phyloP scores from a whole-genome alignment of 2,329 filamentous ascomycete species.

The Pseudogymnoascus sp. region DNA sequence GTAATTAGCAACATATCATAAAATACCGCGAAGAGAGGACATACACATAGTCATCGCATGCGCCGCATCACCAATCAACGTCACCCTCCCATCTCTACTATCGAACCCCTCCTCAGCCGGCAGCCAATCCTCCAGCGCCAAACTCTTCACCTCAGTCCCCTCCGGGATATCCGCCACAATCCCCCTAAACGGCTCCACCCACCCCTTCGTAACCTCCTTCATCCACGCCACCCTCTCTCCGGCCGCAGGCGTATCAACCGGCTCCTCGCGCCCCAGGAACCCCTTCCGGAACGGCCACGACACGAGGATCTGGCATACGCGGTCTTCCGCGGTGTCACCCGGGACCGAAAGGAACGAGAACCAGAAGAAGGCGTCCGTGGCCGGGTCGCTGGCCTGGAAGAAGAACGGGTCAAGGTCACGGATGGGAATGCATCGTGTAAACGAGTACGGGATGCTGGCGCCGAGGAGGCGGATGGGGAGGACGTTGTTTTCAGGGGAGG shows the following conservation, averaged over 20 bases:
- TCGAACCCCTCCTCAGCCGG: conserved; percentile 33
- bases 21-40: conserved; percentile 18
- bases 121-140: conserved; percentile 43
- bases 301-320: conserved; percentile 42
- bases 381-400: conserved; percentile 46
- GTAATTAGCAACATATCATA: background rate
- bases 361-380: conserved; percentile 44
- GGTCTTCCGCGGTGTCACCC: conserved; percentile 30
- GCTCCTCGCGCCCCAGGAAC: conserved; percentile 26
- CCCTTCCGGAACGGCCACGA: conserved; percentile 42
- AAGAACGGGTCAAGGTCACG: conserved; percentile 45
- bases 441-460: conserved; percentile 35
- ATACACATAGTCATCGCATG: conserved; percentile 56
- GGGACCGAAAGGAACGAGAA: conserved; percentile 43
- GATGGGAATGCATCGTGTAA: conserved; percentile 36
- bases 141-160: conserved; percentile 36
- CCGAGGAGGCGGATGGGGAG: conserved; percentile 45
- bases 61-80: conserved; percentile 47
- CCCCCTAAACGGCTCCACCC: conserved; percentile 42
- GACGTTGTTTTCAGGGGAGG: conserved; percentile 25
- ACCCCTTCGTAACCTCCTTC: conserved; percentile 36
- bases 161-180: conserved; percentile 36
- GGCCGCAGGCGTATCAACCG: conserved; percentile 35
- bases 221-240: conserved; percentile 38
- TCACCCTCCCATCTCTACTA: conserved; percentile 32